Evolutionary conservation across 2,329 filamentous ascomycete species (phyloP).

Genomic region (Aspergillus viridinutans): DNA sequence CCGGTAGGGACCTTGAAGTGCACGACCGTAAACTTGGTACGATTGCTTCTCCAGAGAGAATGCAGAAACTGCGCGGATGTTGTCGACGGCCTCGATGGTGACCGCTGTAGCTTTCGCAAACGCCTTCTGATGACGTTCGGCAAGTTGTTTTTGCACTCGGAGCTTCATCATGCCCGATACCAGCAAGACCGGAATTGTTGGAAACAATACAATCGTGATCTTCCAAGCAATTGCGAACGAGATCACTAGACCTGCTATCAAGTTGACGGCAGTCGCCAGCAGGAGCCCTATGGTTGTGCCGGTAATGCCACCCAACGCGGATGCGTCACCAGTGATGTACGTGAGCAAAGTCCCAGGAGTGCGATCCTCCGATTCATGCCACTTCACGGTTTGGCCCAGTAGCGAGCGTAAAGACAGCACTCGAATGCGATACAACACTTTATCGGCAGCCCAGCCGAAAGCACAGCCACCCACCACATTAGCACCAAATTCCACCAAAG

Average conservation of each 20-base stretch:
- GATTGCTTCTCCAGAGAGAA: conserved; percentile 50
- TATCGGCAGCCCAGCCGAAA: conserved; percentile 58
- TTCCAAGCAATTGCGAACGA: conserved; percentile 70
- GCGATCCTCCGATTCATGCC: conserved; percentile 63
- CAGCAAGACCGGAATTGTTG: conserved; percentile 64
- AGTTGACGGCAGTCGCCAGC: conserved; percentile 64
- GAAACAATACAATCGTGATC: conserved; percentile 67
- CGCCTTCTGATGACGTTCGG: conserved; percentile 50
- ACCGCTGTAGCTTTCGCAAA: conserved; percentile 49
- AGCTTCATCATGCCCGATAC: conserved; percentile 67
- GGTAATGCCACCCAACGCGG: conserved; percentile 62
- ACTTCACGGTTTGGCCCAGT: conserved; percentile 61
- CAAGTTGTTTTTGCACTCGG: conserved; percentile 54
- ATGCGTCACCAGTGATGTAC: conserved; percentile 65
- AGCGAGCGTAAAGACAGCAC: conserved; percentile 60
- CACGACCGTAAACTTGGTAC: conserved; percentile 41
- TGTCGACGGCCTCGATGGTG: conserved; percentile 49
- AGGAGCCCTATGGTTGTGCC: conserved; percentile 67
- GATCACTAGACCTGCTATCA: conserved; percentile 62
- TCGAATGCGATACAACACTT: conserved; percentile 58
- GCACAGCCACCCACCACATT: conserved; percentile 57
- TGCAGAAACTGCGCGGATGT: conserved; percentile 49
- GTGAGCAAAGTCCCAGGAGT: conserved; percentile 60
- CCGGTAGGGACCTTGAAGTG: conserved; percentile 43
- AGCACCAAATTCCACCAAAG: conserved; percentile 53